Percentiles rank a stretch among this genome's conserved stretches.
These are phyloP conservation scores for Backusella liffmaniae DNA, from an alignment of 192 early-diverging fungal genomes.

Conservation along the genomic window DNA sequence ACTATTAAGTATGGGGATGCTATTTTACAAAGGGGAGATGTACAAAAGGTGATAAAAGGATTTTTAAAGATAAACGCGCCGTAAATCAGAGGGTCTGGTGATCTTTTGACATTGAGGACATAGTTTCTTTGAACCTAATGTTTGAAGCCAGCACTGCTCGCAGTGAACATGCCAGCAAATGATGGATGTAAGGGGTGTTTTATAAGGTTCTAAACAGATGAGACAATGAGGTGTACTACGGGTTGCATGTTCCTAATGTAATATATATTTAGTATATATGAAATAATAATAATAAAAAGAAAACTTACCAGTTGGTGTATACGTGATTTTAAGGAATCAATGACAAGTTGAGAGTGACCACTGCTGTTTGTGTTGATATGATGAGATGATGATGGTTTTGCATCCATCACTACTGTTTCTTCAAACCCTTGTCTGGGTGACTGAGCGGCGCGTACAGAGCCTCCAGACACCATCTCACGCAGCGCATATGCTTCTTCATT, in stretches of 20 bases:
- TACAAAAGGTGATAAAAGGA: not conserved
- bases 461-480: constrained; percentile 40
- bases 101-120: constrained; percentile 92
- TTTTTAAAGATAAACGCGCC: constrained; percentile 75
- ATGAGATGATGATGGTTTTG: constrained; percentile 6
- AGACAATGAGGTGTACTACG: constrained; percentile 62
- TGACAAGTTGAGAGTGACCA: constrained; percentile 57
- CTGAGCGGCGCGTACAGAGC: constrained; percentile 16
- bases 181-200: constrained; percentile 69
- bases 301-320: constrained; percentile 57
- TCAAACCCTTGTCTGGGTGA: constrained; percentile 19
- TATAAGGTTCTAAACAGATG: constrained; percentile 77
- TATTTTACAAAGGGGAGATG: not conserved
- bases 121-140: constrained; percentile 80
- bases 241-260: constrained; percentile 43
- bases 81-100: constrained; percentile 76
- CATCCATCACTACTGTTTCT: constrained; percentile 28
- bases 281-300: too few species aligned
- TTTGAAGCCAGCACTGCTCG: constrained; percentile 84
- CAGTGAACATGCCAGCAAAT: constrained; percentile 95
- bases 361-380: constrained; percentile 18
- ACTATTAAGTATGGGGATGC: not conserved
- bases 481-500: constrained; percentile 39
- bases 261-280: not conserved
- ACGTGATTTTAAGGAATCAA: constrained; percentile 75